Evolutionary conservation across 2,329 filamentous ascomycete species (phyloP).

Genomic region (Epichloe uncinata): DNA sequence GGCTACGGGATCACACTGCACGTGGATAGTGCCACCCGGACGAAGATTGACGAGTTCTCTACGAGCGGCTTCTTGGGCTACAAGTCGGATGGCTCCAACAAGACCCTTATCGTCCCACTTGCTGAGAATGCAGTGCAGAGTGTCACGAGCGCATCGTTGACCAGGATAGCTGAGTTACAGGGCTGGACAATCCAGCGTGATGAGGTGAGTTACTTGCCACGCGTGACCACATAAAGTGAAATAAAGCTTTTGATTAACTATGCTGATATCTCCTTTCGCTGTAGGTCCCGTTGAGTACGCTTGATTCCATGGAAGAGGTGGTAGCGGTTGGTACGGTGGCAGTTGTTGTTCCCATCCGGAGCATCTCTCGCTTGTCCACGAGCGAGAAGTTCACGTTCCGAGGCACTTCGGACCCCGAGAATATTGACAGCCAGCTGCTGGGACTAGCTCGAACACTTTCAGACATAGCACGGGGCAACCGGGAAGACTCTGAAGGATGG

Average conservation of each 20-base stretch:
- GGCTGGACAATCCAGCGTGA: background rate
- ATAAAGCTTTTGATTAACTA: too few relatives aligned
- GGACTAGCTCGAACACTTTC: background rate
- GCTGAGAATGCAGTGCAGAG: background rate
- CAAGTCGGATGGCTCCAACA: background rate
- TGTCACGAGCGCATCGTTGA: background rate
- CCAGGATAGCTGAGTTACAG: background rate
- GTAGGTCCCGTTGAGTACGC: background rate
- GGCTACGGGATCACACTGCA: constrained; percentile 57
- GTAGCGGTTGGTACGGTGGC: background rate
- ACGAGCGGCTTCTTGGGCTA: constrained; percentile 23
- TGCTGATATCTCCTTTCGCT: background rate
- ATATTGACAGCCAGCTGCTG: background rate
- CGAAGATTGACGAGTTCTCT: constrained; percentile 55
- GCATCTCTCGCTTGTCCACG: background rate
- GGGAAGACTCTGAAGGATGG: background rate
- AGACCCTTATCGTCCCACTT: background rate
- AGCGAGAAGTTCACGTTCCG: background rate
- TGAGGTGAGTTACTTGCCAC: background rate
- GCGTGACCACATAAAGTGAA: too few relatives aligned
- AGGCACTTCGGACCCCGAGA: background rate
- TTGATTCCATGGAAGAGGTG: background rate
- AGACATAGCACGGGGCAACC: background rate
- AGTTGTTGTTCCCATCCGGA: background rate
- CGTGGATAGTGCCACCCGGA: constrained; percentile 50